Percentiles rank a stretch among this genome's conserved stretches.
These are phyloP conservation scores for Ensete glaucum DNA, from an alignment of 176 grass and related monocot species.

Conservation along the genomic window DNA sequence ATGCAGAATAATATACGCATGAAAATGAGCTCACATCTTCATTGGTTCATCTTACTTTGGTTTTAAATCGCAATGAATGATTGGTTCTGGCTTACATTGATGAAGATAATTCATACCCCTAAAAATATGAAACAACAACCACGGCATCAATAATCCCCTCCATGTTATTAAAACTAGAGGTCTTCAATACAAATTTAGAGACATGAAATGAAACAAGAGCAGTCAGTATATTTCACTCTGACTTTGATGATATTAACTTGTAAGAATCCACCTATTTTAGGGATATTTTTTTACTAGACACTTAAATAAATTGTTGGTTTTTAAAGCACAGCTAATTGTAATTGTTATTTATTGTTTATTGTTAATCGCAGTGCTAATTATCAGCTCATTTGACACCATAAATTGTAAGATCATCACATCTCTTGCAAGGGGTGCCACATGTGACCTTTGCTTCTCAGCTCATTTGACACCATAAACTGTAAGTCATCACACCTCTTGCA, in stretches of 20 bases:
- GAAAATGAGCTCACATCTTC: constrained; percentile 14
- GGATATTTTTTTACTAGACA: background rate
- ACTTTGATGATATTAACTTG: background rate
- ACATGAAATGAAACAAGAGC: background rate
- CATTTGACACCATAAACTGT: background rate
- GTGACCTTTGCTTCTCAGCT: background rate
- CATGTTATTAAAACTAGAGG: background rate
- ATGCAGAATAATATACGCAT: constrained; percentile 14
- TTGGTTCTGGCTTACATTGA: constrained; percentile 87
- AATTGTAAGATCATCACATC: background rate
- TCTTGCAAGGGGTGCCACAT: background rate
- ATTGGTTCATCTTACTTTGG: constrained; percentile 96
- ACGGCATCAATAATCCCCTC: background rate
- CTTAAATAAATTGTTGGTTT: background rate
- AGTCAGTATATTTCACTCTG: background rate
- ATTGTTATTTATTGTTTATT: background rate
- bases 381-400: background rate
- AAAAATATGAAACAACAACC: constrained; percentile 19
- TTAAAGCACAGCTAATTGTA: background rate
- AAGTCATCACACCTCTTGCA: background rate
- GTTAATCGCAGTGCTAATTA: background rate
- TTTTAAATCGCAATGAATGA: constrained; percentile 91
- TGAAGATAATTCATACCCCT: constrained; percentile 99
- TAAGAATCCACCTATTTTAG: background rate
- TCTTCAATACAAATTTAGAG: background rate